These are phyloP conservation scores for Sporothrix sp. DNA, from an alignment of 2,329 filamentous ascomycete species.

Conservation along the genomic window DNA sequence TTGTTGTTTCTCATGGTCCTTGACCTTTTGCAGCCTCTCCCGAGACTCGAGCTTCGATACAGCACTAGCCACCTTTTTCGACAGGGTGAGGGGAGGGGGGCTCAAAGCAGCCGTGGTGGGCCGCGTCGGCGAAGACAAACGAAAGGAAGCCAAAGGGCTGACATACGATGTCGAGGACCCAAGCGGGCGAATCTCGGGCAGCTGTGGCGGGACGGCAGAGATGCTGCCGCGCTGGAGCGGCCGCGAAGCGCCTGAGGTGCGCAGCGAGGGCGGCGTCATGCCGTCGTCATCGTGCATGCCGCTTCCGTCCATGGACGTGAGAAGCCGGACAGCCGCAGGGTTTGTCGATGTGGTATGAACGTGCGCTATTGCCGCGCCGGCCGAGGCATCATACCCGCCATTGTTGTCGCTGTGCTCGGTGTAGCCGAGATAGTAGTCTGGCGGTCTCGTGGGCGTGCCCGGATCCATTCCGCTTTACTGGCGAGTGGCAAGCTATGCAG, in stretches of 20 bases:
- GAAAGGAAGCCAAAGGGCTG: constrained; percentile 16
- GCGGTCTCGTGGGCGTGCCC: constrained; percentile 41
- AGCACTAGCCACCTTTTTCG: constrained; percentile 20
- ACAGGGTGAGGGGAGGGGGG: constrained; percentile 21
- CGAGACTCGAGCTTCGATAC: constrained; percentile 28
- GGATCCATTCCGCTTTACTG: constrained; percentile 35
- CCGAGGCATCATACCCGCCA: constrained; percentile 34
- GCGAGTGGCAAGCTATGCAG: neutral
- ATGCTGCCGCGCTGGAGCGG: constrained; percentile 1
- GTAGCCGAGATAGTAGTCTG: constrained; percentile 47
- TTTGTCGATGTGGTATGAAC: constrained; percentile 23
- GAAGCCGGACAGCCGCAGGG: constrained; percentile 46
- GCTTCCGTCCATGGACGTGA: constrained; percentile 49
- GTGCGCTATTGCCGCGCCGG: constrained; percentile 34
- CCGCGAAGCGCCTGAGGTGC: neutral
- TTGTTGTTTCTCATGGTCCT: neutral
- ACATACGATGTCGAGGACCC: constrained; percentile 47
- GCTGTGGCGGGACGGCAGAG: constrained; percentile 8
- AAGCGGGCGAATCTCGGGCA: constrained; percentile 27
- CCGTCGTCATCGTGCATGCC: constrained; percentile 11
- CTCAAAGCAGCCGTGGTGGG: constrained; percentile 4
- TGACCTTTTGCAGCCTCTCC: neutral
- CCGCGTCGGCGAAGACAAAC: constrained; percentile 5
- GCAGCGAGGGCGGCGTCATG: constrained; percentile 10
- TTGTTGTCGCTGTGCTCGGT: constrained; percentile 45